Conservation (phyloP, 179 eudicot species). For the Silene coronaria region DNA sequence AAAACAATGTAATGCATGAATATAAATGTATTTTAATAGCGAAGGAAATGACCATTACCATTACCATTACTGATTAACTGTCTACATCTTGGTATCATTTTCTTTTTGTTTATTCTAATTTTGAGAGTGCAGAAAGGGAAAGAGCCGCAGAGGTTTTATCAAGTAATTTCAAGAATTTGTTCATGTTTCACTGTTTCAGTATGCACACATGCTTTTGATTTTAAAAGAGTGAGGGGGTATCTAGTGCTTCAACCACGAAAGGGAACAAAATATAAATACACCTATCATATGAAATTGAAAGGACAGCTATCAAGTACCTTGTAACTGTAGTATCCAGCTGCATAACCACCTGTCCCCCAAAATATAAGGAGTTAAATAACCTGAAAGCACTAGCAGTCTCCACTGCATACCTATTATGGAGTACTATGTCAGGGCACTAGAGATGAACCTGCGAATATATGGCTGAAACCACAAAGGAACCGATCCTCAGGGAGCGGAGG, state of each 20-base stretch:
- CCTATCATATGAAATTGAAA: slow-evolving; percentile 4
- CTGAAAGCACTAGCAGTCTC: not conserved
- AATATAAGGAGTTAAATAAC: not conserved
- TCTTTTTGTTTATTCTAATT: too few species aligned
- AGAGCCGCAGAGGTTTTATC: not conserved
- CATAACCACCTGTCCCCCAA: slow-evolving; percentile 69
- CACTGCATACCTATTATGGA: not conserved
- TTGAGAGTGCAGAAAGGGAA: not conserved
- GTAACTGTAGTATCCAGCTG: slow-evolving; percentile 99
- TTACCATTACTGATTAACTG: not conserved
- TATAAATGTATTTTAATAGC: not conserved
- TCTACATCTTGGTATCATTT: not conserved
- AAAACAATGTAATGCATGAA: too few species aligned
- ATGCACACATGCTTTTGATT: not conserved
- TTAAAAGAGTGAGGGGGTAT: not conserved
- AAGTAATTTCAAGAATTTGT: not conserved
- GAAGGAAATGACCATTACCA: not conserved
- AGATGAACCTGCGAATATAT: slow-evolving; percentile 80
- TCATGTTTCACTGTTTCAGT: not conserved
- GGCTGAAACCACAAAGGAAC: slow-evolving; percentile 86
- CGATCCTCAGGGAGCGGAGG: slow-evolving; percentile 88
- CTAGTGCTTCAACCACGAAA: not conserved
- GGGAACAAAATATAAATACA: not conserved
- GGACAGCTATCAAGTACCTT: slow-evolving; percentile 46
- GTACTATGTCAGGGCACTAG: slow-evolving; percentile 7